These are phyloP conservation scores for Pestalotiopsis sp. DNA, from an alignment of 2,329 filamentous ascomycete genomes.

Conservation along the genomic window DNA sequence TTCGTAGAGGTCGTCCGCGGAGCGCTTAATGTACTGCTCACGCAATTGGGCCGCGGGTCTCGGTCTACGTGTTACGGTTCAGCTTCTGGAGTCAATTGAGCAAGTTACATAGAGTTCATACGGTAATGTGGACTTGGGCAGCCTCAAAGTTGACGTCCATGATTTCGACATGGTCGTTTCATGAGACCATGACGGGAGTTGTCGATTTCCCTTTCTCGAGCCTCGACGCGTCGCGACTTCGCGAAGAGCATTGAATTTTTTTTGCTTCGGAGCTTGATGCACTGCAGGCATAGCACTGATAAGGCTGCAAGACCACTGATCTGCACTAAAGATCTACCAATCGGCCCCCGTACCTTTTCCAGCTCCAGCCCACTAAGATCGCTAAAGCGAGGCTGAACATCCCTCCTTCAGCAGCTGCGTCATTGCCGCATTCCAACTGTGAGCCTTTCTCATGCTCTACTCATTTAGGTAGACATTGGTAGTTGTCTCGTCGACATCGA, in stretches of 20 bases:
- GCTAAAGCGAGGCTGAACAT: slow-evolving; percentile 9
- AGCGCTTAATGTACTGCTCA: slow-evolving; percentile 68
- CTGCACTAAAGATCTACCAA: slow-evolving; percentile 1
- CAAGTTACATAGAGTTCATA: slow-evolving; percentile 36
- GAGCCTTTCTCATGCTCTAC: background rate
- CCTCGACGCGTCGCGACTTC: background rate
- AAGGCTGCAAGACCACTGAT: background rate
- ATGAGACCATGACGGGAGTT: slow-evolving; percentile 11
- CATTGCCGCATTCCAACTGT: background rate
- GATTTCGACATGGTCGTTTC: slow-evolving; percentile 29
- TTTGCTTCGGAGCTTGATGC: background rate
- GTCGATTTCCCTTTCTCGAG: background rate
- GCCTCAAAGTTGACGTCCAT: slow-evolving; percentile 74
- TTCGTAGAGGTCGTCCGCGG: slow-evolving; percentile 83
- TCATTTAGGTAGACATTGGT: background rate
- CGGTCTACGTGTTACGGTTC: slow-evolving; percentile 39
- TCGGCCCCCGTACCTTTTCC: background rate
- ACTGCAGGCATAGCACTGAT: background rate
- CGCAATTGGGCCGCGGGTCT: slow-evolving; percentile 52
- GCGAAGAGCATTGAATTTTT: background rate
- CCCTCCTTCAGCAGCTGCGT: background rate
- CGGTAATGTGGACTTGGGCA: slow-evolving; percentile 77
- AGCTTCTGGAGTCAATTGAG: slow-evolving; percentile 14
- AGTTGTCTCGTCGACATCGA: background rate
- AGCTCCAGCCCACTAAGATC: background rate